Conservation (phyloP, 257 asterid species). For the Fraxinus americana region DNA sequence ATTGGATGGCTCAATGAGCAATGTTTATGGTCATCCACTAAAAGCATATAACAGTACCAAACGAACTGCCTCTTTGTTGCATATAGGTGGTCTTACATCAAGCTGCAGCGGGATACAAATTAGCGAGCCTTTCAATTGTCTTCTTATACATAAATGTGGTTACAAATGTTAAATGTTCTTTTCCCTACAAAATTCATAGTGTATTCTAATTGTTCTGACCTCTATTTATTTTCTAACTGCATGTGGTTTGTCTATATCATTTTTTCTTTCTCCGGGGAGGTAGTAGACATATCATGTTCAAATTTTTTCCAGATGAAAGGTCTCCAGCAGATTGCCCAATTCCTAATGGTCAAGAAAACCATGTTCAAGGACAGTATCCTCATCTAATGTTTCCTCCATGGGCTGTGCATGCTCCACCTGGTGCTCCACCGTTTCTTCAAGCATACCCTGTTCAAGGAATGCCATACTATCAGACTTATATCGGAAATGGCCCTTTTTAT, state of each 20-base stretch:
- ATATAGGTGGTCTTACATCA: neutral
- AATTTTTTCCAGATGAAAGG: conserved; percentile 40
- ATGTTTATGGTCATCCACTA: neutral
- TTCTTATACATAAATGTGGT: neutral
- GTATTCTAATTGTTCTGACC: neutral
- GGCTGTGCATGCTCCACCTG: conserved; percentile 72
- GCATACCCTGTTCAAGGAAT: conserved; percentile 90
- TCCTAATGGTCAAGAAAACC: conserved; percentile 62
- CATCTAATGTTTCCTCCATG: conserved; percentile 76
- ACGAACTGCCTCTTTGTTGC: conserved; percentile 7
- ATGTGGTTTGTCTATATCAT: neutral
- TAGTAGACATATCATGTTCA: conserved; percentile 20
- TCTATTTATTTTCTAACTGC: no score
- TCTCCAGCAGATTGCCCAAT: conserved; percentile 50
- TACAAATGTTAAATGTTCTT: neutral
- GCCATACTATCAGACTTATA: conserved; percentile 76
- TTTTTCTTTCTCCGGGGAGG: conserved; percentile 18
- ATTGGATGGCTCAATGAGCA: neutral
- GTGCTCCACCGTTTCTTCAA: conserved; percentile 65
- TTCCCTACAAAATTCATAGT: neutral
- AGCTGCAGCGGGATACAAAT: neutral
- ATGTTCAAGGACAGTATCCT: conserved; percentile 74
- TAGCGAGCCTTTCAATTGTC: neutral
- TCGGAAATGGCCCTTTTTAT: conserved; percentile 60
- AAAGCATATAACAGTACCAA: neutral